These are phyloP conservation scores for Rosa lucieae DNA, from an alignment of 306 rosid species.

Conservation along the genomic window DNA sequence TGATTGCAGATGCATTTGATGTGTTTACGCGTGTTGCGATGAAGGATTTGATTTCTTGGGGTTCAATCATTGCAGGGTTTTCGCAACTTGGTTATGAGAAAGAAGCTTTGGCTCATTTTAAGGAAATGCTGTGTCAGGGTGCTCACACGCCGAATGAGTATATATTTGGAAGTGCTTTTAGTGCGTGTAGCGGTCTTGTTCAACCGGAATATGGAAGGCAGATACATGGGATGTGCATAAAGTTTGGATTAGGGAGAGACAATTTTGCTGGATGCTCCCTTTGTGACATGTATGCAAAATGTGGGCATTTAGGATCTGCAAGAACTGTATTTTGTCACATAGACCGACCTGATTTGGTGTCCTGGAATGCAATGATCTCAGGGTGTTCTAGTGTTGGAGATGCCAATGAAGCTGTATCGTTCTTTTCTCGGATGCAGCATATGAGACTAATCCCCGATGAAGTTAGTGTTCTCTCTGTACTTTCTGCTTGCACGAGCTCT, in stretches of 20 bases:
- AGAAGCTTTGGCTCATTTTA: slow-evolving; percentile 61
- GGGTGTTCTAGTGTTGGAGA: slow-evolving; percentile 52
- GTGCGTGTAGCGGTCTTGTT: slow-evolving; percentile 62
- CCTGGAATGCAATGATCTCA: slow-evolving; percentile 76
- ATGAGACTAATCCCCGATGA: slow-evolving; percentile 49
- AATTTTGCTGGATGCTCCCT: slow-evolving; percentile 75
- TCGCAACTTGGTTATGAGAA: slow-evolving; percentile 60
- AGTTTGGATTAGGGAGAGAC: slow-evolving; percentile 62
- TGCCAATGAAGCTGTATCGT: slow-evolving; percentile 45
- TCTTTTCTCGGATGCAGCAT: slow-evolving; percentile 55
- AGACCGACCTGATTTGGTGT: slow-evolving; percentile 61
- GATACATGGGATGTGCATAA: slow-evolving; percentile 61
- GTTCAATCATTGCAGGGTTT: slow-evolving; percentile 72
- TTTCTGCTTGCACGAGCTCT: slow-evolving; percentile 57
- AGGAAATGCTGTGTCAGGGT: slow-evolving; percentile 58
- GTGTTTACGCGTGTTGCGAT: slow-evolving; percentile 47
- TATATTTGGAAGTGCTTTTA: slow-evolving; percentile 63
- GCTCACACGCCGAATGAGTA: slow-evolving; percentile 63
- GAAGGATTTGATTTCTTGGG: slow-evolving; percentile 79
- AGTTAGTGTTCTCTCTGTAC: slow-evolving; percentile 57
- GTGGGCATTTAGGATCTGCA: slow-evolving; percentile 50
- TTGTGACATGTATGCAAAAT: slow-evolving; percentile 76
- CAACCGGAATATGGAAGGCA: slow-evolving; percentile 70
- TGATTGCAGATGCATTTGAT: slow-evolving; percentile 46
- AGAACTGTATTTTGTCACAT: slow-evolving; percentile 52